Percentiles rank a stretch among this genome's conserved stretches.
Evolutionary conservation across 1,284 basidiomycete genomes (phyloP).

Genomic region (Vanrija sp.): DNA sequence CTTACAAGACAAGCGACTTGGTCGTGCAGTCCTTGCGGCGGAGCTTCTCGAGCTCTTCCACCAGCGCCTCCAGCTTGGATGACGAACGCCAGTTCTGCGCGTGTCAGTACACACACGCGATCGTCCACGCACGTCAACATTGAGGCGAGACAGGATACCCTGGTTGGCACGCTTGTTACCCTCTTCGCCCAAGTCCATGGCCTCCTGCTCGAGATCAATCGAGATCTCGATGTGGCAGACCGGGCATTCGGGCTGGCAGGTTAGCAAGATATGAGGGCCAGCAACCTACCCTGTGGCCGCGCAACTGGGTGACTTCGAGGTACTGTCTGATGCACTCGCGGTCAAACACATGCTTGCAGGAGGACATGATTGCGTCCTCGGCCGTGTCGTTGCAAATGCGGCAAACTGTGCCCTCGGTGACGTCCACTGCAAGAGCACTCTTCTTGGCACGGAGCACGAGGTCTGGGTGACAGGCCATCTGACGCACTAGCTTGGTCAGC

Average conservation of each 20-base stretch:
- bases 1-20: conserved; percentile 82
- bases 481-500: conserved; percentile 58
- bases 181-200: conserved; percentile 71
- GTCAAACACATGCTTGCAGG: conserved; percentile 66
- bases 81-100: conserved; percentile 77
- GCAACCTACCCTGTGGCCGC: conserved; percentile 63
- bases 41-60: conserved; percentile 87
- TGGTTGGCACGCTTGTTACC: conserved; percentile 62
- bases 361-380: conserved; percentile 92
- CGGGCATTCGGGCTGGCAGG: conserved; percentile 76
- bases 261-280: not conserved
- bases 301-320: conserved; percentile 58
- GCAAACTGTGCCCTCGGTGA: conserved; percentile 71
- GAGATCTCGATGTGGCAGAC: conserved; percentile 91
- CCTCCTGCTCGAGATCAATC: conserved; percentile 90
- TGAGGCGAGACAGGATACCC: conserved; percentile 86
- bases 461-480: conserved; percentile 90
- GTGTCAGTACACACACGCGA: not conserved
- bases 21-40: conserved; percentile 82
- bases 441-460: conserved; percentile 72
- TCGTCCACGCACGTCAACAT: conserved; percentile 60
- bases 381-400: conserved; percentile 67
- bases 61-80: conserved; percentile 93
- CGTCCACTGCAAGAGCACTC: conserved; percentile 63
- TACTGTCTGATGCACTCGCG: conserved; percentile 96